These are phyloP conservation scores for Parathielavia appendiculata DNA, from an alignment of 495 filamentous ascomycete genomes.

Conservation along the genomic window DNA sequence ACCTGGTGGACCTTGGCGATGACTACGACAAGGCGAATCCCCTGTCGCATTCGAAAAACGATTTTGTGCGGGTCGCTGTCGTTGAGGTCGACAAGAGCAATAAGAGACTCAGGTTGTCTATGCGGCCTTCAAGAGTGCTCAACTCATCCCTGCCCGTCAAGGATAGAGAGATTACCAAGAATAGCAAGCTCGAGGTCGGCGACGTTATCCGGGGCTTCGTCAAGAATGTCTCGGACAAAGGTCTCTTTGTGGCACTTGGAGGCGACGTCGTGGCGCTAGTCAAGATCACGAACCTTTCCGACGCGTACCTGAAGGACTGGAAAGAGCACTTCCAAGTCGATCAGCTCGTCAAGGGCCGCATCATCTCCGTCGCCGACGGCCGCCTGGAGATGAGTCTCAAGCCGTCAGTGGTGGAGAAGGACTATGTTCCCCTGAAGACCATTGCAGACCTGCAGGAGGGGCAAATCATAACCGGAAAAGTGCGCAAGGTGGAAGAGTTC, in stretches of 20 bases:
- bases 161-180: conserved; percentile 68
- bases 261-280: conserved; percentile 75
- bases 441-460: conserved; percentile 71
- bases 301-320: conserved; percentile 91
- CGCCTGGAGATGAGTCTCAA: conserved; percentile 84
- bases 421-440: conserved; percentile 63
- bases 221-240: conserved; percentile 77
- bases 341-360: conserved; percentile 82
- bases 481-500: conserved; percentile 89
- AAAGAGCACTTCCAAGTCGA: conserved; percentile 79
- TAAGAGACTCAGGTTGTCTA: conserved; percentile 75
- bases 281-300: conserved; percentile 80
- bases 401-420: conserved; percentile 71
- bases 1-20: conserved; percentile 74
- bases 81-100: conserved; percentile 73
- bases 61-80: conserved; percentile 78
- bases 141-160: conserved; percentile 79
- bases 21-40: conserved; percentile 71
- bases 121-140: conserved; percentile 79
- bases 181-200: conserved; percentile 66
- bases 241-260: conserved; percentile 76
- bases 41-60: conserved; percentile 64
- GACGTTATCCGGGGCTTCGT: conserved; percentile 86
- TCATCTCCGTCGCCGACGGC: conserved; percentile 65
- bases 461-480: conserved; percentile 76